Conservation (phyloP, 208 protist genomes). For the Herpetomonas tarakana region DNA sequence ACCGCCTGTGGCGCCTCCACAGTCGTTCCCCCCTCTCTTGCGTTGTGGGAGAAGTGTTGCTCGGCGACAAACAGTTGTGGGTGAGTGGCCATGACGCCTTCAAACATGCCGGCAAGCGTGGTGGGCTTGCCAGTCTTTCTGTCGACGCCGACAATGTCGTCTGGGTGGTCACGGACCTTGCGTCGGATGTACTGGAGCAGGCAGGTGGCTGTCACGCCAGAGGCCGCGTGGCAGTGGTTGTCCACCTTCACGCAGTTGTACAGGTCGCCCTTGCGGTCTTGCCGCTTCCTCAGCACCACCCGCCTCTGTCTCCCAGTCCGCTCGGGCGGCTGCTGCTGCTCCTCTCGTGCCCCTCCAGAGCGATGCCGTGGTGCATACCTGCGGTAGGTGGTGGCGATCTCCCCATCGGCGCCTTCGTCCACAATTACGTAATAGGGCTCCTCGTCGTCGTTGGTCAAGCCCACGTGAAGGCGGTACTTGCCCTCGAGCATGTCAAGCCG, state of each 20-base stretch:
- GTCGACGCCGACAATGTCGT: conserved; percentile 73
- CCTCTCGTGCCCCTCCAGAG: no score
- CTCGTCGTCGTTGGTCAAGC: conserved; percentile 78
- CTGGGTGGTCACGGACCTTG: conserved; percentile 45
- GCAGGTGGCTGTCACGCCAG: conserved; percentile 68
- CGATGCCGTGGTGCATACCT: no score
- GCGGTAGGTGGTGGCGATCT: not conserved
- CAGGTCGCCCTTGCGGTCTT: conserved; percentile 42
- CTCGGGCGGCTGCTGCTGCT: not conserved
- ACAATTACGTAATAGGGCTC: conserved; percentile 22
- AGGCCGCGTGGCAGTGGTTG: conserved; percentile 82
- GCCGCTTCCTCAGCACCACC: not conserved
- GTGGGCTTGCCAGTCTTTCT: conserved; percentile 24
- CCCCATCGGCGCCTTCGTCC: not conserved
- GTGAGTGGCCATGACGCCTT: conserved; percentile 19
- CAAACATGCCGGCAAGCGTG: conserved; percentile 41
- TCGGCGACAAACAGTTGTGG: conserved; percentile 11
- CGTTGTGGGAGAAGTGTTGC: not conserved
- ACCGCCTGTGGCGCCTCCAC: conserved; percentile 23
- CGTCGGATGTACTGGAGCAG: conserved; percentile 69
- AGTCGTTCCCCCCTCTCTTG: not conserved
- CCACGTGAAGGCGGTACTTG: conserved; percentile 77
- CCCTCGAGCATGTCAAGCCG: conserved; percentile 80
- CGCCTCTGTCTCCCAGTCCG: no score
- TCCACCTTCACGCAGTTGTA: conserved; percentile 87